Evolutionary conservation across 2,329 filamentous ascomycete genomes (phyloP), one percentile per base, ranked within the genome.

Genomic region (Fonsecaea monophora): DNA sequence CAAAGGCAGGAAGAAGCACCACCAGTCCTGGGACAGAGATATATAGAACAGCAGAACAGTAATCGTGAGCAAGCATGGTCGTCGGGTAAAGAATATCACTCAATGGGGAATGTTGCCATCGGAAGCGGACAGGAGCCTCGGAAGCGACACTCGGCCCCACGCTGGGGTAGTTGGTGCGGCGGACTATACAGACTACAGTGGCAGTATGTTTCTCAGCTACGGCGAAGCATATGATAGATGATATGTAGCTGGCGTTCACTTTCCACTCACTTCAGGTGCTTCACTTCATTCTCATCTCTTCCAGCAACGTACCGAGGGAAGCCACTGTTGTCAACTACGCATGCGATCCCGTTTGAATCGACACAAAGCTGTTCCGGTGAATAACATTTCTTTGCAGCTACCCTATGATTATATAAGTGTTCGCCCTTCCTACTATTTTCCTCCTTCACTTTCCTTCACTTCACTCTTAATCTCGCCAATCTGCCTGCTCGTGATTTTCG

Each of bases 21-120:
- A 25, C n/a, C 7, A 25, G 13, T 9, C n/a, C 6, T 21, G 40
- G 40, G 45, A 34, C 25, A 42, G 54, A 32, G 4, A 58, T 58
- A 62, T 53, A 42, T 42, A 55, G 53, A 13, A 55, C 15, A 8
- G 53, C 21, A 55, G 53, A 13, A 55, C 15, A 8, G 53, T 38
- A 55, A 37, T 55, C 53, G 35, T 55, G 30, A 25, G 53, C n/a
- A 55, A n/a, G 13, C 21, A 35, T 45, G 38, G 21, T 45, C 4
- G 57, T 54, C 64, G 59, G 64, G 48, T 66, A 62, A 42, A 66
- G 64, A 62, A 40, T 53, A 58, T 64, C 40, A 21, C 53, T 64
- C 62, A 40, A 50, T 50, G 53, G 53, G 32, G 30, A 38, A 18
- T 13, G 50, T 42, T 8, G 64, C 54, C 65, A 60, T 63, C 65